phyloP scores from a whole-genome alignment of 352 stramenopile species.

The Phytophthora quininea region DNA sequence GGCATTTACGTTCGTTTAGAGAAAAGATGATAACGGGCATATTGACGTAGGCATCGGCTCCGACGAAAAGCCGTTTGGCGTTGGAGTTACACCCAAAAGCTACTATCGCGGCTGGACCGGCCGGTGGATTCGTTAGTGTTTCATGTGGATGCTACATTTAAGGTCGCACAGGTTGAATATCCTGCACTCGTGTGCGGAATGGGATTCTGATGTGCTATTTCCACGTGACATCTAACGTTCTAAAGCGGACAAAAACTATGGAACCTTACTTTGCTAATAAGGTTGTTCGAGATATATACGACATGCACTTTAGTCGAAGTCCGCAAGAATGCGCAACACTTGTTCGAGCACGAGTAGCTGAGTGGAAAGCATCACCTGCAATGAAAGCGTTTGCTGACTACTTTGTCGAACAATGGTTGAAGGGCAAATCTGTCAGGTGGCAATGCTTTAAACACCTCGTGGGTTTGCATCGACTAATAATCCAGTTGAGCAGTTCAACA shows the following conservation, averaged over 20 bases:
- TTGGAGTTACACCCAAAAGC: not conserved
- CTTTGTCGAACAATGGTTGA: not conserved
- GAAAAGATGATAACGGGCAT: too few species aligned
- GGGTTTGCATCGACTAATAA: not conserved
- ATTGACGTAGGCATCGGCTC: too few species aligned
- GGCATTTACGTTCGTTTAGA: not conserved
- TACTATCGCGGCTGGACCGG: too few species aligned
- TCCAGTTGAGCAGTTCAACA: not conserved
- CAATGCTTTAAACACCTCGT: not conserved
- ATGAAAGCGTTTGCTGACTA: not conserved
- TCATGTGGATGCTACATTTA: conserved; percentile 23
- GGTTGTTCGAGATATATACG: not conserved
- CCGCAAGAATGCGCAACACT: not conserved
- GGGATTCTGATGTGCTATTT: conserved; percentile 33
- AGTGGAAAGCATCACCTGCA: not conserved
- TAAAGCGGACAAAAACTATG: conserved; percentile 13
- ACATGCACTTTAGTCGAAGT: not conserved
- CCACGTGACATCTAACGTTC: conserved; percentile 27
- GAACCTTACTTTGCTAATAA: too few species aligned
- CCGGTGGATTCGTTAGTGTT: too few species aligned
- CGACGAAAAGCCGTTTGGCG: not conserved
- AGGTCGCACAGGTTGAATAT: conserved; percentile 15
- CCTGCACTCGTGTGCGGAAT: conserved; percentile 16
- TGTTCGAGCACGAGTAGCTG: not conserved
- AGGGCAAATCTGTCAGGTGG: not conserved